phyloP scores from a whole-genome alignment of 2,329 filamentous ascomycete species.

The Pezicula carpinea region DNA sequence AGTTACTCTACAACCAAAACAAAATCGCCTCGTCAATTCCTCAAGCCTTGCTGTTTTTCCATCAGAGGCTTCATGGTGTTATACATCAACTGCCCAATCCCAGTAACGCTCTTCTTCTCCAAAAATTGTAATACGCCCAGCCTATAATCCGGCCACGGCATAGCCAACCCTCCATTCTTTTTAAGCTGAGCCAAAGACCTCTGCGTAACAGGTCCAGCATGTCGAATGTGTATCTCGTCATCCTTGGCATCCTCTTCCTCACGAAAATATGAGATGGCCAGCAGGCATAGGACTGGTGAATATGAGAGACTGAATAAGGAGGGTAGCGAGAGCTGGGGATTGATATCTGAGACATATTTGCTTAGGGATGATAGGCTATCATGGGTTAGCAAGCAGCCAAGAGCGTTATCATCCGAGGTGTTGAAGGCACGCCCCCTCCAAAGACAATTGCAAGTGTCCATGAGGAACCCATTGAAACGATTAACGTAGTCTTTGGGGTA shows the following conservation, averaged over 20 bases:
- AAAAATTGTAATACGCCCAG: slow-evolving; percentile 67
- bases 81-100: slow-evolving; percentile 69
- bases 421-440: slow-evolving; percentile 74
- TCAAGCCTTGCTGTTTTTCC: slow-evolving; percentile 20
- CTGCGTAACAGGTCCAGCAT: slow-evolving; percentile 67
- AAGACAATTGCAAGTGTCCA: slow-evolving; percentile 81
- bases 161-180: slow-evolving; percentile 57
- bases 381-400: slow-evolving; percentile 46
- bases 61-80: slow-evolving; percentile 76
- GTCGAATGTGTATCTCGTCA: slow-evolving; percentile 40
- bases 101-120: slow-evolving; percentile 57
- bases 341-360: slow-evolving; percentile 44
- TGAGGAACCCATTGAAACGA: slow-evolving; percentile 76
- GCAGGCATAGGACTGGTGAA: slow-evolving; percentile 51
- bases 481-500: slow-evolving; percentile 59
- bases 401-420: slow-evolving; percentile 53
- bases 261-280: slow-evolving; percentile 51
- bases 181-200: slow-evolving; percentile 58
- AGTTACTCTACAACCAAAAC: neutral
- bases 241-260: slow-evolving; percentile 52
- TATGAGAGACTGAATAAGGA: slow-evolving; percentile 54
- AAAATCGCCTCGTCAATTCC: neutral
- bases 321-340: slow-evolving; percentile 41
- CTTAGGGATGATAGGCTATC: slow-evolving; percentile 38
- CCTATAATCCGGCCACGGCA: slow-evolving; percentile 72